Percentiles rank a stretch among this genome's conserved stretches.
phyloP scores from a whole-genome alignment of 2,329 filamentous ascomycete species.

The Tetracladium maxilliforme region DNA sequence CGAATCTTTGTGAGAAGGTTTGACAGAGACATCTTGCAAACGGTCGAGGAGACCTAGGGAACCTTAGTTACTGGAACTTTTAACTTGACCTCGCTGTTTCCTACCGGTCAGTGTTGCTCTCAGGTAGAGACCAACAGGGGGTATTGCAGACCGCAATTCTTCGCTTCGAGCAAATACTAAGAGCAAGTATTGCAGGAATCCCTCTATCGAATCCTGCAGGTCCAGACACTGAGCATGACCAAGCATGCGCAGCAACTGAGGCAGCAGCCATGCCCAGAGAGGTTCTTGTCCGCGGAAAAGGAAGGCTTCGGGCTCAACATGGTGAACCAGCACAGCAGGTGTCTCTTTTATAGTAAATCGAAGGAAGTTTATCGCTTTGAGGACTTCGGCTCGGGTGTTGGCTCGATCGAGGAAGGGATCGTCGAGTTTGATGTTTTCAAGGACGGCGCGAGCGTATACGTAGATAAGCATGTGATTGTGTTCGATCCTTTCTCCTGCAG shows the following conservation, averaged over 20 bases:
- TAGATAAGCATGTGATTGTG: slow-evolving; percentile 80
- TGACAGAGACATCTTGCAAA: too few species aligned
- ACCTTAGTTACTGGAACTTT: too few species aligned
- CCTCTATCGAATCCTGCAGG: slow-evolving; percentile 34
- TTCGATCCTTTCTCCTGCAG: slow-evolving; percentile 48
- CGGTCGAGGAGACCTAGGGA: too few species aligned
- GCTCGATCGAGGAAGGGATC: slow-evolving; percentile 48
- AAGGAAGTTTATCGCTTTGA: slow-evolving; percentile 64
- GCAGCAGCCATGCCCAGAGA: slow-evolving; percentile 51
- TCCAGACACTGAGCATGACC: slow-evolving; percentile 32
- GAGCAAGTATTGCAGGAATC: slow-evolving; percentile 35
- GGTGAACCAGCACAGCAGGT: slow-evolving; percentile 47
- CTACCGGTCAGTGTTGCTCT: neutral
- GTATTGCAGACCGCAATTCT: slow-evolving; percentile 5
- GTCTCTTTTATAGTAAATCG: slow-evolving; percentile 61
- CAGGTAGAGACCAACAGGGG: slow-evolving; percentile 1
- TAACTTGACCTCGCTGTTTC: too few species aligned
- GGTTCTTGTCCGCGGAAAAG: slow-evolving; percentile 41
- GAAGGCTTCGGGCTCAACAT: slow-evolving; percentile 21
- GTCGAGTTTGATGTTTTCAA: slow-evolving; percentile 54
- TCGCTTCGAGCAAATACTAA: slow-evolving; percentile 18
- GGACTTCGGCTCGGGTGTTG: slow-evolving; percentile 41
- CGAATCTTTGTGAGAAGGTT: too few species aligned
- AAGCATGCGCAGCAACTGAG: slow-evolving; percentile 39
- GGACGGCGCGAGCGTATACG: slow-evolving; percentile 65